Conservation (phyloP, 805 yeast species). For the Kuraishia molischiana region DNA sequence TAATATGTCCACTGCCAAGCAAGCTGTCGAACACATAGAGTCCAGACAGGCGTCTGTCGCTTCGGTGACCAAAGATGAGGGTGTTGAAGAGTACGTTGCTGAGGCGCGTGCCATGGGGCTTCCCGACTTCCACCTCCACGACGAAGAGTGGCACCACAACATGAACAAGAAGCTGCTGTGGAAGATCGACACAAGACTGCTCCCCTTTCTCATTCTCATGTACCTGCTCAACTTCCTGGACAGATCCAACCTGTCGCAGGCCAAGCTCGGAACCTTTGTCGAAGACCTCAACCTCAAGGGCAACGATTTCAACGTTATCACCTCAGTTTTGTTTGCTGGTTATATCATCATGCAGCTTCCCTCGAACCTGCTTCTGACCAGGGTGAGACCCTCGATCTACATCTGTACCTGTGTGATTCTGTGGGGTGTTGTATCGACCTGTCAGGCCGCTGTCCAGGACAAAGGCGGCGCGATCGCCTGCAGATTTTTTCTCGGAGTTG, state of each 20-base stretch:
- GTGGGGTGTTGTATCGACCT: conserved; percentile 29
- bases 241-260: conserved; percentile 1
- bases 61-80: background rate
- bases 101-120: conserved; percentile 2
- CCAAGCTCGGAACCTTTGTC: background rate
- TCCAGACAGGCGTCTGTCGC: background rate
- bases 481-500: conserved; percentile 42
- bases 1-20: no score
- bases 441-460: conserved; percentile 23
- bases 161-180: background rate
- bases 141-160: background rate
- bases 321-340: conserved; percentile 1
- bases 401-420: conserved; percentile 22
- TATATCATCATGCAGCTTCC: conserved; percentile 14
- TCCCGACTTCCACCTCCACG: background rate
- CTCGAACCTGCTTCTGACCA: conserved; percentile 12
- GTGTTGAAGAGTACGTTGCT: background rate
- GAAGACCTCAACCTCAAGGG: background rate
- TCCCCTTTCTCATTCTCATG: conserved; percentile 1
- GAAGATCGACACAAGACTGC: conserved; percentile 1
- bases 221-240: conserved; percentile 2
- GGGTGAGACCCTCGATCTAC: conserved; percentile 28
- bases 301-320: conserved; percentile 19
- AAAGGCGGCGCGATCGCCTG: conserved; percentile 15
- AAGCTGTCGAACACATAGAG: background rate